These are phyloP conservation scores for Rhytidhysteron rufulum DNA, from an alignment of 2,329 filamentous ascomycete genomes.

Conservation along the genomic window DNA sequence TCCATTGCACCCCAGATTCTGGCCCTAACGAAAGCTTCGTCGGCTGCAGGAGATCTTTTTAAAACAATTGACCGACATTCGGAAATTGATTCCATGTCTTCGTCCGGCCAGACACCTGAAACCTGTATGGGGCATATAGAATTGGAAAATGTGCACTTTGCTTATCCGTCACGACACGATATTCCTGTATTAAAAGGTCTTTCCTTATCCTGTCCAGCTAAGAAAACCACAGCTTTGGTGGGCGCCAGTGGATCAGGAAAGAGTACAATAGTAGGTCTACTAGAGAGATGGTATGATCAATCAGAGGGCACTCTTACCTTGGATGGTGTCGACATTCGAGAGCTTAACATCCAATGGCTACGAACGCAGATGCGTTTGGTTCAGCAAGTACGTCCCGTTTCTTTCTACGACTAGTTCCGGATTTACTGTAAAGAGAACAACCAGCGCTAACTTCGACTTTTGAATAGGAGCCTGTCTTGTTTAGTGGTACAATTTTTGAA, in stretches of 20 bases:
- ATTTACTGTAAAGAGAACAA: no score
- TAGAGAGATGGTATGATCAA: slow-evolving; percentile 38
- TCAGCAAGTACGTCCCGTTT: slow-evolving; percentile 25
- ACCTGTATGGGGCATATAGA: slow-evolving; percentile 17
- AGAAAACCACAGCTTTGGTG: slow-evolving; percentile 45
- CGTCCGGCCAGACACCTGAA: slow-evolving; percentile 17
- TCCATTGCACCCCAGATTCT: slow-evolving; percentile 6
- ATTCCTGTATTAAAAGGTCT: slow-evolving; percentile 34
- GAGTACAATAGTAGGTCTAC: slow-evolving; percentile 32
- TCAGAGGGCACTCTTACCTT: slow-evolving; percentile 20
- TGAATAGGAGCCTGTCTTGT: slow-evolving; percentile 8
- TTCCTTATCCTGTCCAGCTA: slow-evolving; percentile 33
- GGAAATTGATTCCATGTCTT: slow-evolving; percentile 7
- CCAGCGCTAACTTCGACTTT: no score
- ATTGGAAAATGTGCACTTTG: slow-evolving; percentile 57
- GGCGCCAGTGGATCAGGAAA: slow-evolving; percentile 38
- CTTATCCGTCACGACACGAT: slow-evolving; percentile 56
- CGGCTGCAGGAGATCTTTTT: slow-evolving; percentile 31
- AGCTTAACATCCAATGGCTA: slow-evolving; percentile 8
- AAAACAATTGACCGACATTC: slow-evolving; percentile 9
- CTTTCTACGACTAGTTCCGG: no score
- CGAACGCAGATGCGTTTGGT: slow-evolving; percentile 11
- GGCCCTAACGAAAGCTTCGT: slow-evolving; percentile 26
- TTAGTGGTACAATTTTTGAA: slow-evolving; percentile 11
- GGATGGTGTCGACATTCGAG: slow-evolving; percentile 21